Evolutionary conservation across 2,329 filamentous ascomycete genomes (phyloP).

Genomic region (Phialophora expanda): DNA sequence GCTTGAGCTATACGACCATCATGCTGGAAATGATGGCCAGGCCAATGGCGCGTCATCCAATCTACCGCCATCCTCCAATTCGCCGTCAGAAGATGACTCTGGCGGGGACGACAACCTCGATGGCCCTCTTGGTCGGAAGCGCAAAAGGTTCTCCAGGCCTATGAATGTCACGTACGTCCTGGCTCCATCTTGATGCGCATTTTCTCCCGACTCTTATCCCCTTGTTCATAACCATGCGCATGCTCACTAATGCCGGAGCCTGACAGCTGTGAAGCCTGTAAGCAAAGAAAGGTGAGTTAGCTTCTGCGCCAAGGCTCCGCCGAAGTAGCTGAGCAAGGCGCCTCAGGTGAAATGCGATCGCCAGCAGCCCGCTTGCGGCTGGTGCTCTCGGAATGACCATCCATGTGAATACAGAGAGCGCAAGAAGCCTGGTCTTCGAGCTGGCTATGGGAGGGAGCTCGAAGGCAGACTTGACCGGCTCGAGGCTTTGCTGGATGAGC

Average conservation of each 20-base stretch:
- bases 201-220: constrained; percentile 1
- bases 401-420: constrained; percentile 71
- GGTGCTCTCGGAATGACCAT: constrained; percentile 71
- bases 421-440: constrained; percentile 70
- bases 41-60: constrained; percentile 13
- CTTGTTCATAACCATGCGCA: constrained; percentile 8
- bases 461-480: constrained; percentile 62
- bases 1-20: constrained; percentile 29
- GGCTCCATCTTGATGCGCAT: constrained; percentile 6
- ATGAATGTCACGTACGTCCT: constrained; percentile 41
- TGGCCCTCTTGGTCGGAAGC: constrained; percentile 52
- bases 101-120: constrained; percentile 52
- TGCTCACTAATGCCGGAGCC: constrained; percentile 31
- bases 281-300: constrained; percentile 51
- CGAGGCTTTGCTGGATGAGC: constrained; percentile 48
- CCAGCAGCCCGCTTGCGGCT: constrained; percentile 67
- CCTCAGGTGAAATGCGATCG: constrained; percentile 48
- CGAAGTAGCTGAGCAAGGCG: constrained; percentile 13
- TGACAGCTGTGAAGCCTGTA: constrained; percentile 51
- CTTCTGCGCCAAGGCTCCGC: background rate
- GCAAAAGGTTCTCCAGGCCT: constrained; percentile 57
- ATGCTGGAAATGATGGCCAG: constrained; percentile 21
- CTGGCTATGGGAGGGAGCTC: constrained; percentile 67
- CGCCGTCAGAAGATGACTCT: constrained; percentile 44
- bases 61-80: constrained; percentile 16